These are phyloP conservation scores for Echium plantagineum DNA, from an alignment of 257 asterid species.

Conservation along the genomic window DNA sequence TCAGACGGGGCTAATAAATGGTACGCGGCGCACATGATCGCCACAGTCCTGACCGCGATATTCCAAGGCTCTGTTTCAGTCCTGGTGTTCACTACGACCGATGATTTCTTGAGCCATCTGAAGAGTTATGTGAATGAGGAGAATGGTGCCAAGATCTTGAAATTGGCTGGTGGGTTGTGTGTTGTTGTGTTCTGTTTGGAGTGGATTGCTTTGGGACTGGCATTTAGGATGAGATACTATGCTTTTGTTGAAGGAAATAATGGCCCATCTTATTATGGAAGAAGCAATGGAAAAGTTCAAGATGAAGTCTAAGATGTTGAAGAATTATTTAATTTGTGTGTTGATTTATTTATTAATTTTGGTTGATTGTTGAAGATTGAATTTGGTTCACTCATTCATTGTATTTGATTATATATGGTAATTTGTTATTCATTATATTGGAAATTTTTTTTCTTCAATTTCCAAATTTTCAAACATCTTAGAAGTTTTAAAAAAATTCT, in stretches of 20 bases:
- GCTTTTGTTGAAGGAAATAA: conserved; percentile 22
- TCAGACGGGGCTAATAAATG: conserved; percentile 9
- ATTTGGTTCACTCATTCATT: not conserved
- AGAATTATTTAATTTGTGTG: too few species aligned
- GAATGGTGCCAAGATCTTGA: conserved; percentile 20
- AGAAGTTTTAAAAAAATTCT: too few species aligned
- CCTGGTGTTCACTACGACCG: conserved; percentile 19
- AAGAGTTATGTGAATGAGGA: conserved; percentile 24
- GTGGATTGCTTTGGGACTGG: conserved; percentile 26
- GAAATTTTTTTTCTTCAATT: too few species aligned
- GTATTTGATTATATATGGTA: not conserved
- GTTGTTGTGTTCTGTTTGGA: conserved; percentile 24
- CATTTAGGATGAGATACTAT: conserved; percentile 26
- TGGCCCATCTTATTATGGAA: conserved; percentile 2
- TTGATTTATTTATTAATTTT: too few species aligned
- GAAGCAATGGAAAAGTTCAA: conserved; percentile 17
- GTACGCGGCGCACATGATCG: conserved; percentile 28
- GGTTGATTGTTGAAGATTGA: not conserved
- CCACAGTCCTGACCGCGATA: conserved; percentile 27
- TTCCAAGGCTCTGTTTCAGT: conserved; percentile 34
- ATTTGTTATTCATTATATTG: too few species aligned
- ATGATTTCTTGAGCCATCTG: conserved; percentile 12
- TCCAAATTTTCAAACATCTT: too few species aligned
- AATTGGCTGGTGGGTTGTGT: conserved; percentile 27
- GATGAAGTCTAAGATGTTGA: conserved; percentile 1